These are phyloP conservation scores for Camelina laxa DNA, from an alignment of 345 rosid genomes.

Conservation along the genomic window DNA sequence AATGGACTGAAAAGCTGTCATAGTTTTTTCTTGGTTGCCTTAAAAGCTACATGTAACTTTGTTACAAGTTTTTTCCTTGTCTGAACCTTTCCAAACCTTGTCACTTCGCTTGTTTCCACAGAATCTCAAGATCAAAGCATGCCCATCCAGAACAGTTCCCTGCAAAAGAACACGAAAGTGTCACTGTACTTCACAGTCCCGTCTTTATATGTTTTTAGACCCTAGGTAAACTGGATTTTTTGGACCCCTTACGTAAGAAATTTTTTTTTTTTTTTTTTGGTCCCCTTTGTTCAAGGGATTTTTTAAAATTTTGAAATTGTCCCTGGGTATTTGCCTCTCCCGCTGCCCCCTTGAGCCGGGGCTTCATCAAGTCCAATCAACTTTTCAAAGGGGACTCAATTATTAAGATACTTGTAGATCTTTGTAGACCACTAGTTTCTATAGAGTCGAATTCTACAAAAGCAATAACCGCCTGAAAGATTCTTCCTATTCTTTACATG, in stretches of 20 bases:
- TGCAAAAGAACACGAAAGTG: slow-evolving; percentile 40
- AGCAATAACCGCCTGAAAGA: slow-evolving; percentile 89
- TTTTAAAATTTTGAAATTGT: too few relatives aligned
- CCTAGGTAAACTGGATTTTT: too few relatives aligned
- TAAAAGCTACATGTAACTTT: slow-evolving; percentile 89
- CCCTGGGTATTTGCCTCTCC: too few relatives aligned
- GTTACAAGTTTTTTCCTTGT: slow-evolving; percentile 69
- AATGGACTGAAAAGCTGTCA: slow-evolving; percentile 90
- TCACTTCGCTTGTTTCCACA: slow-evolving; percentile 81
- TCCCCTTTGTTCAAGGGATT: too few relatives aligned
- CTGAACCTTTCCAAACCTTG: slow-evolving; percentile 53
- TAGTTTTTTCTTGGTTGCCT: slow-evolving; percentile 90
- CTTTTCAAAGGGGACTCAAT: background rate
- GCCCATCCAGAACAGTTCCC: slow-evolving; percentile 94
- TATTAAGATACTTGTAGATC: slow-evolving; percentile 70
- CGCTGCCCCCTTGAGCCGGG: too few relatives aligned
- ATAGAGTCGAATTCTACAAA: slow-evolving; percentile 84
- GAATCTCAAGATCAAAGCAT: slow-evolving; percentile 83
- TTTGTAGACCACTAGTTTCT: slow-evolving; percentile 66
- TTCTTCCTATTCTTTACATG: slow-evolving; percentile 82
- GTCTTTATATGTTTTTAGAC: too few relatives aligned
- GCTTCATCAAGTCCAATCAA: slow-evolving; percentile 11
- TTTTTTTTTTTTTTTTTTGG: too few relatives aligned
- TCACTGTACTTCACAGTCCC: too few relatives aligned
- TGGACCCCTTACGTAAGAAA: too few relatives aligned